Percentiles rank a stretch among this genome's conserved stretches.
phyloP scores from a whole-genome alignment of 148 eudicot genomes.

The Suaeda aralocaspica region DNA sequence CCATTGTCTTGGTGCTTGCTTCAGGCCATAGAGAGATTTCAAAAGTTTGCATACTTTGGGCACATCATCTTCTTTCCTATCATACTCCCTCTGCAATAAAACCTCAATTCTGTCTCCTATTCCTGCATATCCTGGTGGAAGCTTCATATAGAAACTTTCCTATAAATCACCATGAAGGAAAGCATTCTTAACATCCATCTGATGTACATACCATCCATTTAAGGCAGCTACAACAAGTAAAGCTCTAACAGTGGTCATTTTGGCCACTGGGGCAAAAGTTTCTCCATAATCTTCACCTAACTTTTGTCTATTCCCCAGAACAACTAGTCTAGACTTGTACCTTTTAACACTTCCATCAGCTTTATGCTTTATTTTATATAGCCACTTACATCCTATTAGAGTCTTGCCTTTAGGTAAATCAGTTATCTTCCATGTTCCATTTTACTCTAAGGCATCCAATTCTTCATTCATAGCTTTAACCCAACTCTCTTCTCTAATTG shows the following conservation, averaged over 20 bases:
- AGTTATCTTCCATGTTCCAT: not conserved
- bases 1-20: not conserved
- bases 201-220: too few relatives aligned
- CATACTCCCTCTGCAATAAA: too few relatives aligned
- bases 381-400: not conserved
- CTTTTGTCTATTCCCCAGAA: not conserved
- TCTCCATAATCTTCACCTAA: not conserved
- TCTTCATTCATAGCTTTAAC: not conserved
- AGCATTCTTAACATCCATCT: not conserved
- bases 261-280: not conserved
- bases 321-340: not conserved
- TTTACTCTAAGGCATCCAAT: not conserved
- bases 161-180: not conserved
- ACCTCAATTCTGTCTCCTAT: not conserved
- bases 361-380: not conserved
- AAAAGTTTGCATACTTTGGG: not conserved
- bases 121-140: not conserved
- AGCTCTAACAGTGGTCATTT: not conserved
- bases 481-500: not conserved
- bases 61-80: not conserved
- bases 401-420: not conserved
- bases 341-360: not conserved
- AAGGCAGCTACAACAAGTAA: not conserved
- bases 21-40: not conserved
- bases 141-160: not conserved